These are phyloP conservation scores for Candida dajiaensis DNA, from an alignment of 805 yeast species.

Conservation along the genomic window DNA sequence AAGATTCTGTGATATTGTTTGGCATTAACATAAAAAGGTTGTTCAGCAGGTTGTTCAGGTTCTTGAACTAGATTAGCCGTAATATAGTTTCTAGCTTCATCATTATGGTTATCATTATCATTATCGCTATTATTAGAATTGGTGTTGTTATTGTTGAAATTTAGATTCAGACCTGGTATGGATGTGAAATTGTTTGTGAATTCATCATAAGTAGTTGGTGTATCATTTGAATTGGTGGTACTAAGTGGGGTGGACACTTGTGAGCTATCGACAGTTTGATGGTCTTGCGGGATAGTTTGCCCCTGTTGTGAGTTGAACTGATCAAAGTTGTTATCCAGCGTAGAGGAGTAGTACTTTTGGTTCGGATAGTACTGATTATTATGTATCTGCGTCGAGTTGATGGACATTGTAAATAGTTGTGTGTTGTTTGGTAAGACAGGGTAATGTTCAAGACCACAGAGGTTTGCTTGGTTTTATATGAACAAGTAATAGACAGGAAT, in stretches of 20 bases:
- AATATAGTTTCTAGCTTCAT: background rate
- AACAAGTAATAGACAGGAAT: no score
- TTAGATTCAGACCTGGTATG: constrained; percentile 14
- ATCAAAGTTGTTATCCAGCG: constrained; percentile 18
- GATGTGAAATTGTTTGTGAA: constrained; percentile 17
- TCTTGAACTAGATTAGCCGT: constrained; percentile 3
- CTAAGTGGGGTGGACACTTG: constrained; percentile 1
- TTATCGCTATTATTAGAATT: constrained; percentile 1
- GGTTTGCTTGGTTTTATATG: no score
- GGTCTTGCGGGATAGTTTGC: background rate
- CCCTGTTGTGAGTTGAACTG: constrained; percentile 6
- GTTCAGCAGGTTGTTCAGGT: constrained; percentile 44
- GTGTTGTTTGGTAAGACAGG: no score
- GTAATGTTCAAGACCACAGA: background rate
- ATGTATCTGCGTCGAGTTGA: constrained; percentile 19
- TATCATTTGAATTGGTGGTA: background rate
- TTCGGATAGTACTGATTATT: constrained; percentile 12
- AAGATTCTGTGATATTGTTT: constrained; percentile 94
- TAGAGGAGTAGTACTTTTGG: constrained; percentile 13
- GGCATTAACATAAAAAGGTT: constrained; percentile 96
- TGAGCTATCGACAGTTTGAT: background rate
- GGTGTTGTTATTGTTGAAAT: constrained; percentile 1
- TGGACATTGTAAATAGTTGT: constrained; percentile 12
- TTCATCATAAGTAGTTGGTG: constrained; percentile 8
- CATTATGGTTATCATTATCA: constrained; percentile 1